Evolutionary conservation across 208 protist genomes (phyloP), one percentile per base, ranked within the genome.

Genomic region (Crithidia bombi): DNA sequence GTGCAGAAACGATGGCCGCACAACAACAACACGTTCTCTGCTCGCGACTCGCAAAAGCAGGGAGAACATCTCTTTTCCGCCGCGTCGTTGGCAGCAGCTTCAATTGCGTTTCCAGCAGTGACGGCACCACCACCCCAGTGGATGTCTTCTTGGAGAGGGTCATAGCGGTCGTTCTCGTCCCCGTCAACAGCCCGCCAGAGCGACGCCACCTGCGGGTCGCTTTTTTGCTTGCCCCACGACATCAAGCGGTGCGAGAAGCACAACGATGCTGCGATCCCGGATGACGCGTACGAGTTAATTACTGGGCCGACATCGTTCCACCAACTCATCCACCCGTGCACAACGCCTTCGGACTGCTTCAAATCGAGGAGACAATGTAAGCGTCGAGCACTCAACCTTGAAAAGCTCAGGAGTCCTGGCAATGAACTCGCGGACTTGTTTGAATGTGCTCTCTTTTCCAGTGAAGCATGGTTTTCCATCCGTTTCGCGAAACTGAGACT

Each of bases 1-100:
- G 55, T 62, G 25, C 55, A 62, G 38, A 44, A 62, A 5, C n/a
- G 55, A 33, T 62, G 55, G 38, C 55, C 55, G 38, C 55, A 62
- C 23, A 62, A 25, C 38, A 62, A 19, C 12, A n/a, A 38, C 7
- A 47, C 14, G 32, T 47, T 44, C 5, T 49, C 55, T 5, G n/a
- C 11, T 14, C 47, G 55, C 38, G 47, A 25, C 55, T 44, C 55
- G 25, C 55, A 19, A 25, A 62, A 51, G 57, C 57, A 64, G 17
- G 51, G 39, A 5, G 41, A 7, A 41, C 57, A 64, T 1, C 38
- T 21, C 1, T 25, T 19, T 9, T 25, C 11, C 7, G 26, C 26
- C 5, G n/a, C 55, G 4, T 43, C 25, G 23, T 54, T n/a, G n/a
- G n/a, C n/a, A n/a, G n/a, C n/a, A n/a, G n/a, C n/a, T n/a, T n/a